These are phyloP conservation scores for Exophiala lecanii-corni DNA, from an alignment of 2,329 filamentous ascomycete species.

Conservation along the genomic window DNA sequence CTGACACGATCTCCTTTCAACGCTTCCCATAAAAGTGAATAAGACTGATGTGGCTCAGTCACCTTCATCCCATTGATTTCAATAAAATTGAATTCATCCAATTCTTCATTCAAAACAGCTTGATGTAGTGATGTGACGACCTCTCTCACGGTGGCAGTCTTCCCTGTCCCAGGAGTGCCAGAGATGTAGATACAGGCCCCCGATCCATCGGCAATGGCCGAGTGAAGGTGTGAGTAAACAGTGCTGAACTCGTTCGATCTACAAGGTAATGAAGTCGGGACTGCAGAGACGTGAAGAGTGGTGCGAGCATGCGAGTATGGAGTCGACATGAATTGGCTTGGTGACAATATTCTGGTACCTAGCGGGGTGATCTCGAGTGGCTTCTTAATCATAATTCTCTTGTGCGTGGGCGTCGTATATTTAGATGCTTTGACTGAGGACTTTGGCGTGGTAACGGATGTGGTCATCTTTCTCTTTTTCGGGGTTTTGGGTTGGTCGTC, in stretches of 20 bases:
- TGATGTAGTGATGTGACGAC: constrained; percentile 84
- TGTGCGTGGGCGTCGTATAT: constrained; percentile 60
- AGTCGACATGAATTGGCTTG: constrained; percentile 64
- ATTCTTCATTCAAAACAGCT: constrained; percentile 81
- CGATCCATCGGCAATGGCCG: constrained; percentile 86
- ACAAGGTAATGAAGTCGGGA: constrained; percentile 83
- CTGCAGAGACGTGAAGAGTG: constrained; percentile 86
- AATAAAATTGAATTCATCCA: constrained; percentile 98
- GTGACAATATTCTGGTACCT: constrained; percentile 79
- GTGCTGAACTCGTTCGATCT: constrained; percentile 86
- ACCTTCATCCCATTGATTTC: constrained; percentile 99
- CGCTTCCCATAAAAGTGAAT: constrained; percentile 92
- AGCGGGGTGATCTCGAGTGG: constrained; percentile 91
- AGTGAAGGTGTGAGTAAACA: constrained; percentile 89
- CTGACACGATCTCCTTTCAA: constrained; percentile 89
- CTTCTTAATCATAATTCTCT: constrained; percentile 72
- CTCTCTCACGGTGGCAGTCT: constrained; percentile 94
- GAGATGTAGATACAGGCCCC: constrained; percentile 99
- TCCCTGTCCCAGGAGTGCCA: constrained; percentile 94
- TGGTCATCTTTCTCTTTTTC: constrained; percentile 47
- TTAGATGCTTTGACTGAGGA: constrained; percentile 40
- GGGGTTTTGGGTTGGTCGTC: constrained; percentile 48
- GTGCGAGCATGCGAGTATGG: constrained; percentile 89
- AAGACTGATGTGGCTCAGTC: constrained; percentile 94
- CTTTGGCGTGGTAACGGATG: constrained; percentile 41